A percentile compares a stretch with the other conserved stretches of the same genome.
phyloP scores from a whole-genome alignment of 2,329 filamentous ascomycete genomes.

The Phialophora verrucosa region DNA sequence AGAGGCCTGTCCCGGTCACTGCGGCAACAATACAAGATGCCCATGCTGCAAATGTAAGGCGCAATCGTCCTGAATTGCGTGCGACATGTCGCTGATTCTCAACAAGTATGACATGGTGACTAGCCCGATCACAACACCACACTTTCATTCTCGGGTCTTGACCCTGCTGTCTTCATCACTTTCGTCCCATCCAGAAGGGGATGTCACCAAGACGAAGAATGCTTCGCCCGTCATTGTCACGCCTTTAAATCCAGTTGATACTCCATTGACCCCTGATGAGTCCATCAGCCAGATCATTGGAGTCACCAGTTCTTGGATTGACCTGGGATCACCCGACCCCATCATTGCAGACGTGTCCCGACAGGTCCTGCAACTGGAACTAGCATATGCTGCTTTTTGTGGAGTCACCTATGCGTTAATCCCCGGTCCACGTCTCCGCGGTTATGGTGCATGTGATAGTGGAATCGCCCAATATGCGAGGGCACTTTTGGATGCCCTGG shows the following conservation, averaged over 20 bases:
- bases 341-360: slow-evolving; percentile 83
- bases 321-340: slow-evolving; percentile 81
- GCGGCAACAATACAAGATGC: slow-evolving; percentile 59
- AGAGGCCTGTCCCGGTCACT: slow-evolving; percentile 57
- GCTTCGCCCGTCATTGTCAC: slow-evolving; percentile 49
- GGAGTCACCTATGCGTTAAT: slow-evolving; percentile 84
- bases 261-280: slow-evolving; percentile 77
- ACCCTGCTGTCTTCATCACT: slow-evolving; percentile 59
- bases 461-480: slow-evolving; percentile 77
- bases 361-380: slow-evolving; percentile 86
- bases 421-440: slow-evolving; percentile 73
- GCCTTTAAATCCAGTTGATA: slow-evolving; percentile 51
- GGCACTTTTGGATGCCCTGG: slow-evolving; percentile 79
- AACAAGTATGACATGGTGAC: slow-evolving; percentile 70
- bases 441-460: slow-evolving; percentile 56
- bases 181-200: slow-evolving; percentile 49
- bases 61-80: slow-evolving; percentile 12
- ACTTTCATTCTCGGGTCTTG: slow-evolving; percentile 65
- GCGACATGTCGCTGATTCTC: slow-evolving; percentile 27
- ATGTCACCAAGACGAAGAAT: slow-evolving; percentile 51
- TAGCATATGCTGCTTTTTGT: slow-evolving; percentile 95
- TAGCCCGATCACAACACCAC: slow-evolving; percentile 64
- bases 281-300: slow-evolving; percentile 79
- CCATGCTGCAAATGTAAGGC: slow-evolving; percentile 61
- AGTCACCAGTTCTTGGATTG: slow-evolving; percentile 89